Percentiles rank a stretch among this genome's conserved stretches.
These are phyloP conservation scores for Dioszegia crocea DNA, from an alignment of 768 basidiomycete species.

Conservation along the genomic window DNA sequence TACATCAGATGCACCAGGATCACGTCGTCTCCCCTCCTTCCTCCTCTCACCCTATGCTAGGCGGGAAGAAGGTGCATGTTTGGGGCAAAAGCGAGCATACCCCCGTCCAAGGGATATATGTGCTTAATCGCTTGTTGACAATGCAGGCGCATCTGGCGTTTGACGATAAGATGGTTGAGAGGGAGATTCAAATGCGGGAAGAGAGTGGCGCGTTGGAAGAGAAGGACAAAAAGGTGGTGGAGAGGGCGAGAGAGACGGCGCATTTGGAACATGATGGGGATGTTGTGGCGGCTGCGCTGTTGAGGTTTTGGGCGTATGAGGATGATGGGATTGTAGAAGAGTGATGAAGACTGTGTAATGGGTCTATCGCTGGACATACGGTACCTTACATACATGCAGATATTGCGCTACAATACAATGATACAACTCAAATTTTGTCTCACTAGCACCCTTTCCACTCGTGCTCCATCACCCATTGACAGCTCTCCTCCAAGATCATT, in stretches of 20 bases:
- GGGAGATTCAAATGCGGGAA: conserved; percentile 7
- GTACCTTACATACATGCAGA: no score
- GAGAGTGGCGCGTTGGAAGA: conserved; percentile 6
- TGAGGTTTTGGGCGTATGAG: conserved; percentile 9
- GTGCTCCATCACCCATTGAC: neutral
- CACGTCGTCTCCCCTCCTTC: conserved; percentile 11
- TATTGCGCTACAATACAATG: no score
- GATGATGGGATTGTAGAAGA: conserved; percentile 9
- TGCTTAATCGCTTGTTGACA: conserved; percentile 13
- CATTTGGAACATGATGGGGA: conserved; percentile 12
- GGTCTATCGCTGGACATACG: no score
- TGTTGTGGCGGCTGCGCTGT: conserved; percentile 7
- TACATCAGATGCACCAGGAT: conserved; percentile 21
- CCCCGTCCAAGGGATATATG: conserved; percentile 12
- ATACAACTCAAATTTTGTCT: no score
- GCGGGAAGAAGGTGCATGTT: conserved; percentile 3
- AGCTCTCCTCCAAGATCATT: conserved; percentile 11
- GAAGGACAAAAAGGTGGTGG: neutral
- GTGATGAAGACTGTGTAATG: neutral
- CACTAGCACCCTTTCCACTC: no score
- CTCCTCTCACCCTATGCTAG: conserved; percentile 6
- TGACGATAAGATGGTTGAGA: conserved; percentile 17
- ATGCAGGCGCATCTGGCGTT: conserved; percentile 19
- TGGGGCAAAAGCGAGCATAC: conserved; percentile 15
- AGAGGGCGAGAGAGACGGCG: conserved; percentile 10